phyloP scores from a whole-genome alignment of 139 green algal genomes.

The Haematococcus lacustris region DNA sequence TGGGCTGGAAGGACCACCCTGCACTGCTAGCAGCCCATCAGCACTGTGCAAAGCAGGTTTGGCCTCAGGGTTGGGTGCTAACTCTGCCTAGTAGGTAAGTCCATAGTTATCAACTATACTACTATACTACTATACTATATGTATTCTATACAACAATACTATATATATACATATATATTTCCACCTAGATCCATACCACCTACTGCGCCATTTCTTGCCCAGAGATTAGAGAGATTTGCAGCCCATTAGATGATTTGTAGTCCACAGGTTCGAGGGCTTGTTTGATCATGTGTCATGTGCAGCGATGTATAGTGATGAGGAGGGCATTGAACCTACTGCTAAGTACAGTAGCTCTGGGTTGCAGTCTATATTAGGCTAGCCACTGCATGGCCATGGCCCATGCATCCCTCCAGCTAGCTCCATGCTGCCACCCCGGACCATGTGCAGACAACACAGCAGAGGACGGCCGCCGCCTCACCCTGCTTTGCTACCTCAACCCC shows the following conservation, averaged over 20 bases:
- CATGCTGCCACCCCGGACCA: too few species aligned
- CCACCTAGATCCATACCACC: too few species aligned
- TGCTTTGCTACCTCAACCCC: constrained; percentile 47
- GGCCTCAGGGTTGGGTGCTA: background rate
- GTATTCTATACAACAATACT: too few species aligned
- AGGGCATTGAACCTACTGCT: background rate
- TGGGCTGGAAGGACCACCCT: background rate
- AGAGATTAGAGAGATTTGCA: too few species aligned
- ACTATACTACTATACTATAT: too few species aligned
- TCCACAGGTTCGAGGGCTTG: background rate
- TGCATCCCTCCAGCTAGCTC: too few species aligned
- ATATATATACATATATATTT: too few species aligned
- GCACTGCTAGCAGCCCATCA: background rate
- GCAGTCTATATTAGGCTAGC: too few species aligned
- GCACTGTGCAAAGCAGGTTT: background rate
- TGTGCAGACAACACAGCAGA: constrained; percentile 38
- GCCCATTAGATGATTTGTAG: too few species aligned
- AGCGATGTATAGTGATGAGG: background rate
- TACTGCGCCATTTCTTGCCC: too few species aligned
- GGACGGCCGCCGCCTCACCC: constrained; percentile 41
- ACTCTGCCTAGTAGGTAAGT: too few species aligned
- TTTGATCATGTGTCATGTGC: background rate
- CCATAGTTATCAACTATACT: too few species aligned
- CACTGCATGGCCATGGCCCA: background rate
- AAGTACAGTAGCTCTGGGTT: background rate